Conservation (phyloP, 2,329 filamentous ascomycete species). For the Ophiostoma populinum region DNA sequence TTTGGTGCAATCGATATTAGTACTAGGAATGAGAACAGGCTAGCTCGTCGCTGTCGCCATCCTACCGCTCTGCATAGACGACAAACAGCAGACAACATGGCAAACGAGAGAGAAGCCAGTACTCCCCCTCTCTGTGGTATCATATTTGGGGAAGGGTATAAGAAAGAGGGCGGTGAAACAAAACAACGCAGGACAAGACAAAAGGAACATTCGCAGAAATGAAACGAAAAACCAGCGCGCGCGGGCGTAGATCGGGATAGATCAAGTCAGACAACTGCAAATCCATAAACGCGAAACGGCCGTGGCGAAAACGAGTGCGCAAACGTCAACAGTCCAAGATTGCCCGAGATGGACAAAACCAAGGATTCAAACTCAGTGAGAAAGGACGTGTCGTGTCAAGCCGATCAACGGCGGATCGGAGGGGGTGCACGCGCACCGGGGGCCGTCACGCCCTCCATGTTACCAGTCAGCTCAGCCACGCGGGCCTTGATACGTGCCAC, state of each 20-base stretch:
- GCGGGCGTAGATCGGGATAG: neutral
- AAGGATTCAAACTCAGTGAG: too few species aligned
- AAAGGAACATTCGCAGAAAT: neutral
- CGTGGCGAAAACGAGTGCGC: neutral
- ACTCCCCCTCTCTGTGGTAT: slow-evolving; percentile 6
- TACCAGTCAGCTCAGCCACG: slow-evolving; percentile 82
- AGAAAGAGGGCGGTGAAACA: neutral
- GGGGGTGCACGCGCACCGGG: slow-evolving; percentile 21
- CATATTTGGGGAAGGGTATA: slow-evolving; percentile 6
- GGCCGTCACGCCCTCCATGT: slow-evolving; percentile 43
- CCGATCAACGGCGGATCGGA: slow-evolving; percentile 10
- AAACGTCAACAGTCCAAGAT: neutral
- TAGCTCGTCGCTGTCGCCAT: slow-evolving; percentile 4
- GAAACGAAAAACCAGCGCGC: neutral
- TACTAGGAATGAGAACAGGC: slow-evolving; percentile 2
- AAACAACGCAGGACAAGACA: neutral
- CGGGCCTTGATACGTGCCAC: slow-evolving; percentile 96
- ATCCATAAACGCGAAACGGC: neutral
- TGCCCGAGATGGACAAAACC: neutral
- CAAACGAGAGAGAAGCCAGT: slow-evolving; percentile 4
- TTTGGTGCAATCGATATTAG: too few species aligned
- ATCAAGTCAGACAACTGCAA: neutral
- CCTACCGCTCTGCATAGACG: neutral
- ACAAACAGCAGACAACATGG: neutral
- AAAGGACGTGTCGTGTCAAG: too few species aligned